Base-by-base conservation (phyloP, 1,284 basidiomycete species). In the Agaricales sp. region DNA sequence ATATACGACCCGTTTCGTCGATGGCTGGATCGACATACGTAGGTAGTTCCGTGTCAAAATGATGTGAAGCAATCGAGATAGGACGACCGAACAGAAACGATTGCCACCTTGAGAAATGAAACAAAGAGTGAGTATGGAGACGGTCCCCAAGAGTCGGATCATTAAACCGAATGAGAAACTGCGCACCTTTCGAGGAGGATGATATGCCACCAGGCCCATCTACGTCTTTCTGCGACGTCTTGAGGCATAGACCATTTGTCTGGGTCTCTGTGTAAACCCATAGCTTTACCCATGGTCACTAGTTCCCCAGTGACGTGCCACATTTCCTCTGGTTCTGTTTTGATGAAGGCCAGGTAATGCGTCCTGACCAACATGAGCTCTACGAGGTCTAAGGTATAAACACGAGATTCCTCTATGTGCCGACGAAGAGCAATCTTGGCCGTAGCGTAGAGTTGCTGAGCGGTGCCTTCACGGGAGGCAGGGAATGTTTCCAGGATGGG, bases 141-240 rank as follows among this genome's bases (percentile, higher is more conserved):
- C 46, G 46, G 39, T 22, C 52, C 37, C n/a, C n/a, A n/a, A n/a
- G n/a, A n/a, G 14, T 46, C 50, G 49, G 16, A 35, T 35, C 11
- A 35, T n/a, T 8, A n/a, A 35, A 35, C 30, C 30, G 30, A 35
- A 8, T 8, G 30, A n/a, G 30, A 35, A 8, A 35, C 11, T n/a
- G 30, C 30, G 30, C 45, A 83, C 81, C 86, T 71, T 65, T 89
- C 86, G 25, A 87, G 69, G 49, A 87, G 67, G 44, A 89, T 64
- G 53, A 87, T 82, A 63, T 89, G 85, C 87, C 87, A 89, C 86
- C 86, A 89, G 2, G 84, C 83, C 86, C 87, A 89, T 45, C 87
- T 70, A 49, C 86, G 70, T 51, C 87, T 74, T 61, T 88, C 87
- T 30, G 84, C 80, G 3, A 79, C 63, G 51, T 78, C 79, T 50